These are phyloP conservation scores for Cercophora samala DNA, from an alignment of 495 filamentous ascomycete genomes.

Conservation along the genomic window DNA sequence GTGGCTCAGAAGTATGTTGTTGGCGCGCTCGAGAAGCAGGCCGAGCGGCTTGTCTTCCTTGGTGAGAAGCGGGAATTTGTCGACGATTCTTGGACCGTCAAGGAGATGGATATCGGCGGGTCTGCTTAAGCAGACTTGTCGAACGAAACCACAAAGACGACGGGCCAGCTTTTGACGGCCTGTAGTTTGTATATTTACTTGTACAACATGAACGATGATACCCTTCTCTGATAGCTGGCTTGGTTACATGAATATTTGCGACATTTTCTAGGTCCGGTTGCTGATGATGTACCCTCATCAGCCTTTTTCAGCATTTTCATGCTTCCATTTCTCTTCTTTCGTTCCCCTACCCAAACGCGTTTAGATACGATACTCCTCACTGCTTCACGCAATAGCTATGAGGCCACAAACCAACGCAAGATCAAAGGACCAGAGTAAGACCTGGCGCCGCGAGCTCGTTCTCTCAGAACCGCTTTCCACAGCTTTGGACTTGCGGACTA, in stretches of 20 bases:
- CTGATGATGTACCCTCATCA: slow-evolving; percentile 2
- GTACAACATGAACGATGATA: slow-evolving; percentile 44
- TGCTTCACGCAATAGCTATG: slow-evolving; percentile 43
- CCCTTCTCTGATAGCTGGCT: slow-evolving; percentile 38
- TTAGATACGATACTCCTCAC: slow-evolving; percentile 53
- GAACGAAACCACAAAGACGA: neutral
- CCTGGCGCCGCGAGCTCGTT: slow-evolving; percentile 40
- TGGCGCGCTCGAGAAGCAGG: slow-evolving; percentile 54
- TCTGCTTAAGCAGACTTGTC: slow-evolving; percentile 23
- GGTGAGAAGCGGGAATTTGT: slow-evolving; percentile 84
- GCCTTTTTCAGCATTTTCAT: neutral
- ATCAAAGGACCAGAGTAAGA: slow-evolving; percentile 37
- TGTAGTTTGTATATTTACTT: slow-evolving; percentile 27
- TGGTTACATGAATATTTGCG: slow-evolving; percentile 17
- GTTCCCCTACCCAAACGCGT: slow-evolving; percentile 29
- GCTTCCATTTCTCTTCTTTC: neutral
- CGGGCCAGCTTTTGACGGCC: neutral
- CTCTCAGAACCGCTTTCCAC: slow-evolving; percentile 51
- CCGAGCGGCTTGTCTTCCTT: slow-evolving; percentile 64
- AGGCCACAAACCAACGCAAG: slow-evolving; percentile 51
- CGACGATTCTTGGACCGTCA: slow-evolving; percentile 49
- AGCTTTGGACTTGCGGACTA: slow-evolving; percentile 53
- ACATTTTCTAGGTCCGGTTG: neutral
- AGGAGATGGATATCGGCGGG: slow-evolving; percentile 50
- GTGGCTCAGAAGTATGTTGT: slow-evolving; percentile 81